These are phyloP conservation scores for Lavandula angustifolia DNA, from an alignment of 257 asterid genomes.

Conservation along the genomic window DNA sequence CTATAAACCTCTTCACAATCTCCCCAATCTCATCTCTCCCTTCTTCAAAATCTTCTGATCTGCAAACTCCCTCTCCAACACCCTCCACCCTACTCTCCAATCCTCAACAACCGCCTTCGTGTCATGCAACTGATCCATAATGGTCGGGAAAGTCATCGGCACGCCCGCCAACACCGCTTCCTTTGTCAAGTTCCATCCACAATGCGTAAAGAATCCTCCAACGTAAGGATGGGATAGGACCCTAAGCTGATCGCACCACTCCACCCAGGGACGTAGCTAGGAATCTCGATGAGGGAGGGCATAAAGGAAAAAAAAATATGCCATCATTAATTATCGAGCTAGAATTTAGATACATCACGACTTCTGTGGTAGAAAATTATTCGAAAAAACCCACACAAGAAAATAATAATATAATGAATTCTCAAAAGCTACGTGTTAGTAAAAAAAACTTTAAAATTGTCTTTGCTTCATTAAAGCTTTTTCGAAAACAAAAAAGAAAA, in stretches of 20 bases:
- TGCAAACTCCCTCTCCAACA: slow-evolving; percentile 41
- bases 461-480: too few relatives aligned
- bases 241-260: slow-evolving; percentile 64
- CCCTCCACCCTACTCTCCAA: slow-evolving; percentile 62
- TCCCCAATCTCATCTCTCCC: slow-evolving; percentile 38
- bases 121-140: slow-evolving; percentile 53
- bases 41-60: slow-evolving; percentile 31
- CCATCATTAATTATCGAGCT: too few relatives aligned
- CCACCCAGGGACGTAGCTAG: too few relatives aligned
- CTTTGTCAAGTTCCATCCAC: slow-evolving; percentile 78
- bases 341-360: too few relatives aligned
- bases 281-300: too few relatives aligned
- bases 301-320: too few relatives aligned
- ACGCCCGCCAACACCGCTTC: slow-evolving; percentile 53
- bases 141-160: slow-evolving; percentile 49
- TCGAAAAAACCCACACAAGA: too few relatives aligned
- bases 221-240: slow-evolving; percentile 54
- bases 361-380: too few relatives aligned
- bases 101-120: slow-evolving; percentile 57
- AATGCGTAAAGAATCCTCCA: slow-evolving; percentile 69
- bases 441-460: too few relatives aligned
- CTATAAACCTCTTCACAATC: slow-evolving; percentile 47
- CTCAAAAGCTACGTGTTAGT: too few relatives aligned
- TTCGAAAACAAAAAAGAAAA: too few relatives aligned
- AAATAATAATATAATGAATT: too few relatives aligned